phyloP scores from a whole-genome alignment of 352 stramenopile genomes.

The Pythium angustatum region DNA sequence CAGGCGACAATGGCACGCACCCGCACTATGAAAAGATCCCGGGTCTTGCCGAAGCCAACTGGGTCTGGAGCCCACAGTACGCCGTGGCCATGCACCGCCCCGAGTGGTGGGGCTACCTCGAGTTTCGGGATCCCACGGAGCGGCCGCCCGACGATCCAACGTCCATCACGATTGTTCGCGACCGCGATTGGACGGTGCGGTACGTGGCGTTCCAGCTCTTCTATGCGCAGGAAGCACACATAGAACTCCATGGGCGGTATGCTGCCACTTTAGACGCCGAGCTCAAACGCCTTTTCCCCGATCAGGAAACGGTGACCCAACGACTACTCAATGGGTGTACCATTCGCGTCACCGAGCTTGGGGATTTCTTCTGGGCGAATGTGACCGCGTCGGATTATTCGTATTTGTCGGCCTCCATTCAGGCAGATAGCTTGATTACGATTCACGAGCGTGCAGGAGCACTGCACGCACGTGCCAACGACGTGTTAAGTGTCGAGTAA shows the following conservation, averaged over 20 bases:
- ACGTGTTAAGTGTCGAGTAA: neutral
- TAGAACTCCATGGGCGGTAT: constrained; percentile 33
- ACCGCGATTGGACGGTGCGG: constrained; percentile 49
- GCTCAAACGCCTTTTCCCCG: constrained; percentile 39
- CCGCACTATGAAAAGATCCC: constrained; percentile 52
- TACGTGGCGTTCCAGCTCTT: constrained; percentile 68
- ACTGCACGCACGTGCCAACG: neutral
- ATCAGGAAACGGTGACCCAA: constrained; percentile 29
- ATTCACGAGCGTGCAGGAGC: neutral
- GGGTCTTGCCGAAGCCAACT: constrained; percentile 68
- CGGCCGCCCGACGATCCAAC: constrained; percentile 4
- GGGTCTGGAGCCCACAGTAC: constrained; percentile 88
- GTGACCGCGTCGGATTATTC: too few species aligned
- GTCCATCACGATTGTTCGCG: constrained; percentile 30
- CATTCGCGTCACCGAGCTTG: constrained; percentile 21
- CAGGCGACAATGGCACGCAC: constrained; percentile 16
- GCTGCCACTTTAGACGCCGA: constrained; percentile 29
- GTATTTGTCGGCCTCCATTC: constrained; percentile 17
- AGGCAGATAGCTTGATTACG: constrained; percentile 22
- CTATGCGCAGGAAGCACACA: constrained; percentile 58
- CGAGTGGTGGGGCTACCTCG: constrained; percentile 88
- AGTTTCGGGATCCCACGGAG: constrained; percentile 52
- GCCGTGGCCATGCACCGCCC: constrained; percentile 87
- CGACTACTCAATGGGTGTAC: constrained; percentile 23
- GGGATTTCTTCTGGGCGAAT: constrained; percentile 17